These are phyloP conservation scores for Zygosaccharomyces sapae DNA, from an alignment of 1,139 yeast genomes.

Conservation along the genomic window DNA sequence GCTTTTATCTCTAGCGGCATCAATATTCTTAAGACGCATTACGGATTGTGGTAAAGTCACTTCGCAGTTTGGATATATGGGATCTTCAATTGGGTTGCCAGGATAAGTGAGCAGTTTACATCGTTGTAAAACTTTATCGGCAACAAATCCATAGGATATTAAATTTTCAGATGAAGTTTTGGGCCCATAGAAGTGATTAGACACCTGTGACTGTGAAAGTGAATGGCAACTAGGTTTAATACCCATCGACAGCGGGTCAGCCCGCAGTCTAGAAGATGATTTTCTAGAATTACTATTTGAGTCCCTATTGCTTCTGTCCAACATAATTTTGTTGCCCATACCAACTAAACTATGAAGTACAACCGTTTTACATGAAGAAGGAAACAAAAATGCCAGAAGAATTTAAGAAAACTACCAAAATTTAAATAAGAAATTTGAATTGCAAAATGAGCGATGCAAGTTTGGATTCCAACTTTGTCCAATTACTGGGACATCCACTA, in stretches of 20 bases:
- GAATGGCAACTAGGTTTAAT: neutral
- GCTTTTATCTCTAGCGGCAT: neutral
- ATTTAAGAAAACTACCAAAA: too few species aligned
- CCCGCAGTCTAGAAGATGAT: neutral
- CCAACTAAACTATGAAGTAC: too few species aligned
- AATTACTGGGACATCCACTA: too few species aligned
- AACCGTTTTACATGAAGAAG: too few species aligned
- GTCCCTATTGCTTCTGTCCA: neutral
- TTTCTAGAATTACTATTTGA: neutral
- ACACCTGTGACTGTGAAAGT: neutral
- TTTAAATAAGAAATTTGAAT: too few species aligned
- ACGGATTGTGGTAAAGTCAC: neutral
- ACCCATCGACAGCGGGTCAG: neutral
- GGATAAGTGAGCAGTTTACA: conserved; percentile 1
- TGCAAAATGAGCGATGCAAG: too few species aligned
- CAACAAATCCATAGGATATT: conserved; percentile 1
- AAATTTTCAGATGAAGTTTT: conserved; percentile 1
- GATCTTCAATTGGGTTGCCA: neutral
- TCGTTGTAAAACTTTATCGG: conserved; percentile 2
- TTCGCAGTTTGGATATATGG: neutral
- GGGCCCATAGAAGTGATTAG: neutral
- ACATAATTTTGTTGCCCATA: too few species aligned
- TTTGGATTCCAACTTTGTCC: too few species aligned
- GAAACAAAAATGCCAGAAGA: too few species aligned
- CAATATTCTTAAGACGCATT: conserved; percentile 26